Evolutionary conservation across 2,329 filamentous ascomycete genomes (phyloP), one percentile per base, ranked within the genome.

Genomic region (Knoxdaviesia proteae): DNA sequence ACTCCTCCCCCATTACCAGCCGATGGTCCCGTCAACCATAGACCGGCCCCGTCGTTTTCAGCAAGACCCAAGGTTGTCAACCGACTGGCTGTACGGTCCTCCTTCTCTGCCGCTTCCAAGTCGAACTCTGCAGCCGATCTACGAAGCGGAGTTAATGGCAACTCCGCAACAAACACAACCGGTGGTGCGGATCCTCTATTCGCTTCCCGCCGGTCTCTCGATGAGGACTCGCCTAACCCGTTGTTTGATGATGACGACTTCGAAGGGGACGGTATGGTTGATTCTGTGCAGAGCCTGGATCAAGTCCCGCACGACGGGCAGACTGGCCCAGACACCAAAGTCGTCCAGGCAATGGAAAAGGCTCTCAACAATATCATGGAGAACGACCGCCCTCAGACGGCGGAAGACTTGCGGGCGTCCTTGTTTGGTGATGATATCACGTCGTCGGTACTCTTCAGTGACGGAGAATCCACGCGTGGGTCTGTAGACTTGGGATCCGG

Each of bases 321-420:
- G 20, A 20, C 20, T 20, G 20, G 20, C 20, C 20, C 20, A 20
- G 80, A 94, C 52, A 81, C 72, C 1, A 72, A 79, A 46, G 80
- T 94, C 32, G 86, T 98, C 5, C 76, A 92, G 59, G 88, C 84
- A 4, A 88, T 98, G 71, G 87, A 96, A 56, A 76, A 82, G 49
- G 90, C 87, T 10, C 66, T 98, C 40, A 93, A 81, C 49, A 82
- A 87, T 48, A 98, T 98, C 47, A 81, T 98, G 65, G 84, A 84
- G 49, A 77, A 86, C 49, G 74, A 80, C 40, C 75, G 67, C 34
- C 69, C 69, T 9, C 62, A 80, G 41, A 74, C 72, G 20, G 68
- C 72, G 1, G 74, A 78, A 49, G 76, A 78, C 48, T 57, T 79
- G 10, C 64, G 74, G 36, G 71, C 71, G 10, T 83, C 80, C 0